Base-by-base conservation (phyloP, 1,284 basidiomycete genomes). In the Irpex sp. region DNA sequence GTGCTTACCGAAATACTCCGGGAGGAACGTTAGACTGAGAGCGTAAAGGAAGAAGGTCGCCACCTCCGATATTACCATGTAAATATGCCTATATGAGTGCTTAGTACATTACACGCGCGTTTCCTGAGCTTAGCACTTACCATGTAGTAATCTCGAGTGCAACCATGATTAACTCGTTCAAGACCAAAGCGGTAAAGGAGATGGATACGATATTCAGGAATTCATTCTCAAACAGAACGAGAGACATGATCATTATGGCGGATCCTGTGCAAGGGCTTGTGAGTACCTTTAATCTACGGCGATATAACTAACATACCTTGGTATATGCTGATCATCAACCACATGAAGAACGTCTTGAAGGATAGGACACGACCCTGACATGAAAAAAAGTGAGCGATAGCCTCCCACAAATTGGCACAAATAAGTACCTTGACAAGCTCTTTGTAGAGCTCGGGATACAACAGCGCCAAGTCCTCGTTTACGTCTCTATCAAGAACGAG, bases 151-250 rank as follows among this genome's bases (percentile, higher is more conserved):
- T 96, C 76, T 98, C 95, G 66, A 98, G 76, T 0, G 95, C 95
- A 49, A 99, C 97, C 97, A 99, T 99, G 77, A 99, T 95, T 58
- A 99, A 84, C 74, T 99, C 97, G 76, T 99, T 99, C 46, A 99
- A 78, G 63, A 99, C 89, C 57, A 99, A 81, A 0, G 97, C 94
- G 0, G 96, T 98, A 76, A 98, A 99, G 0, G 96, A 98, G 68
- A 99, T 99, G 17, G 94, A 89, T 53, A 99, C 97, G 67, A 99
- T 98, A 75, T 99, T 97, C 67, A 99, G 77, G 76, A 99, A 98
- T 72, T 99, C 96, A 67, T 88, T 97, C 77, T 99, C 97, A 76
- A 99, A 99, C 1, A 99, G 83, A 1, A 98, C 84, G 9, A 99
- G 86, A 0, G 94, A 97, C 78, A 97, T 88, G 71, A 99, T 93